phyloP scores from a whole-genome alignment of 139 green algal species.

The Yamagishiella unicocca region DNA sequence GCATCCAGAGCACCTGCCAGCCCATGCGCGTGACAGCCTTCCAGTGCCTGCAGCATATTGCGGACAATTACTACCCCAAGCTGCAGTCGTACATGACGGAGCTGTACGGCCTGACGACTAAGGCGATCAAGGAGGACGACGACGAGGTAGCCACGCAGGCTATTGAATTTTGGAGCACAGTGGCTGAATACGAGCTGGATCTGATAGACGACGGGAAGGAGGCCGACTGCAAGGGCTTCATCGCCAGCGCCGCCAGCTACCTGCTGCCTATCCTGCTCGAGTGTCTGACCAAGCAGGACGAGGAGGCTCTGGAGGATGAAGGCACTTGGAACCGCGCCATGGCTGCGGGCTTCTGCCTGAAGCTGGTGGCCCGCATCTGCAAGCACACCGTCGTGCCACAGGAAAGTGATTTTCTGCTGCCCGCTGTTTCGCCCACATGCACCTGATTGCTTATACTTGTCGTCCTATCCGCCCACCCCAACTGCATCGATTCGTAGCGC shows the following conservation, averaged over 20 bases:
- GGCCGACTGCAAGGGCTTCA: slow-evolving; percentile 85
- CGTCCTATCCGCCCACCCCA: too few species aligned
- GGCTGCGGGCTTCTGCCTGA: slow-evolving; percentile 92
- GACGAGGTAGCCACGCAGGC: slow-evolving; percentile 95
- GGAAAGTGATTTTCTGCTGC: too few species aligned
- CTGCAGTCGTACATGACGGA: slow-evolving; percentile 95
- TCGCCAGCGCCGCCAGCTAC: slow-evolving; percentile 82
- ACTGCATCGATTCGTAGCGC: too few species aligned
- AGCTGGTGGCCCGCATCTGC: slow-evolving; percentile 81
- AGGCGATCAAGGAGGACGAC: slow-evolving; percentile 87
- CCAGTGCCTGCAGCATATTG: slow-evolving; percentile 94
- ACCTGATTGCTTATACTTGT: too few species aligned
- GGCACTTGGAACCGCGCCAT: slow-evolving; percentile 93
- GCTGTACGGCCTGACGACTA: slow-evolving; percentile 94
- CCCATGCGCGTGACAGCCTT: slow-evolving; percentile 88
- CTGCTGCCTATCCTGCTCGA: slow-evolving; percentile 95
- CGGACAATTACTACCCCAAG: slow-evolving; percentile 93
- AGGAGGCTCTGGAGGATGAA: slow-evolving; percentile 90
- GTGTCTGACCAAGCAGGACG: slow-evolving; percentile 98
- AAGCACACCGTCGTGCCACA: slow-evolving; percentile 86
- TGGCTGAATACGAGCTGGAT: slow-evolving; percentile 72
- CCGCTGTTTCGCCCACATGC: too few species aligned
- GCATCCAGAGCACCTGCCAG: slow-evolving; percentile 76
- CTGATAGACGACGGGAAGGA: slow-evolving; percentile 75
- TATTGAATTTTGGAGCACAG: slow-evolving; percentile 96